Conservation (phyloP, 768 basidiomycete species). For the Tylopilus vinaceipallidus region DNA sequence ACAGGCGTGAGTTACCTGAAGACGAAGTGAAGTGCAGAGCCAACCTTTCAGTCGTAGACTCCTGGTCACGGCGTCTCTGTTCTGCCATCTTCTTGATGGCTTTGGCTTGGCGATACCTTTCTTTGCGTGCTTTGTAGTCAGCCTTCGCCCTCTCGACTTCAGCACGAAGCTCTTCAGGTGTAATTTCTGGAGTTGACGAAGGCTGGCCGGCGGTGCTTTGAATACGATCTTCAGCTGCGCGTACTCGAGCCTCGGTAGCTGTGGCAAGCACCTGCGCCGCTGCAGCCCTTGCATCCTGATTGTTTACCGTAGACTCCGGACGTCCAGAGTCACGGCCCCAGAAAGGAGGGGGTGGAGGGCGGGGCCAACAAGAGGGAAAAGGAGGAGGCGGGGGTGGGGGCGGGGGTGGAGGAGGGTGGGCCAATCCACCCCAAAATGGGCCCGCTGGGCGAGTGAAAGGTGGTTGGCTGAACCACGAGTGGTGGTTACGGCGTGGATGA, state of each 20-base stretch:
- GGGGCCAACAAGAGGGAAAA: constrained; percentile 21
- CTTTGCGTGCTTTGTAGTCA: constrained; percentile 68
- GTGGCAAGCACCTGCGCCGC: constrained; percentile 16
- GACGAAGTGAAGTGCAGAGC: background rate
- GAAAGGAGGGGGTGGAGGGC: constrained; percentile 22
- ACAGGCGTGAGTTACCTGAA: constrained; percentile 4
- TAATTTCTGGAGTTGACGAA: background rate
- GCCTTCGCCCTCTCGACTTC: constrained; percentile 66
- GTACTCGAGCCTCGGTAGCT: constrained; percentile 16
- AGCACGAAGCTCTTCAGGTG: constrained; percentile 28
- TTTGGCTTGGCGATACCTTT: constrained; percentile 60
- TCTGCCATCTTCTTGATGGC: constrained; percentile 45
- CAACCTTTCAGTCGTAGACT: constrained; percentile 29
- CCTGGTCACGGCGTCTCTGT: constrained; percentile 22
- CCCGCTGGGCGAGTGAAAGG: constrained; percentile 5
- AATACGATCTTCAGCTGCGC: constrained; percentile 3
- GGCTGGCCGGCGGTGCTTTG: background rate
- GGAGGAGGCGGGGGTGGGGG: constrained; percentile 15
- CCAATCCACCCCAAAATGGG: constrained; percentile 18
- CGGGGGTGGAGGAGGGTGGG: constrained; percentile 21
- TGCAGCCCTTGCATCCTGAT: constrained; percentile 10
- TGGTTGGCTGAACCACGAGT: constrained; percentile 25
- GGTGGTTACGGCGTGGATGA: constrained; percentile 19
- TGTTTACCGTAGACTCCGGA: background rate
- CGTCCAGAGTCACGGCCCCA: constrained; percentile 12